Percentiles rank a stretch among this genome's conserved stretches.
These are phyloP conservation scores for Tricholoma terreum DNA, from an alignment of 768 basidiomycete species.

Conservation along the genomic window DNA sequence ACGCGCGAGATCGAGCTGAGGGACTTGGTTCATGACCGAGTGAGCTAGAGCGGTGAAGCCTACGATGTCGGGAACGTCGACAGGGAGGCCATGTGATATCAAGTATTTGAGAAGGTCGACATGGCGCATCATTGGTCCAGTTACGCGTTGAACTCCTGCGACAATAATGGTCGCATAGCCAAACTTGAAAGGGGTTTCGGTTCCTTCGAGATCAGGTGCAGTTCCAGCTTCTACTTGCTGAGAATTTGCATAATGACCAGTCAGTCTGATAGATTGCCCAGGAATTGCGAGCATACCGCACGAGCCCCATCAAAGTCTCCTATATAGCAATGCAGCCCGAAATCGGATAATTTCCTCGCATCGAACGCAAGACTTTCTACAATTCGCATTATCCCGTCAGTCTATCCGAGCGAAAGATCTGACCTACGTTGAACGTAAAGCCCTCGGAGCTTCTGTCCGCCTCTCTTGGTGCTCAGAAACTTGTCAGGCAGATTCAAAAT, in stretches of 20 bases:
- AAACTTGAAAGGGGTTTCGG: slow-evolving; percentile 41
- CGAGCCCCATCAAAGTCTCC: slow-evolving; percentile 21
- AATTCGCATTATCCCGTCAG: neutral
- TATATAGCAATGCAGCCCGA: slow-evolving; percentile 25
- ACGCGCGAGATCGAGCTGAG: slow-evolving; percentile 30
- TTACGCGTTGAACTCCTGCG: slow-evolving; percentile 38
- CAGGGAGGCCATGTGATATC: slow-evolving; percentile 37
- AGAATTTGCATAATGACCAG: neutral
- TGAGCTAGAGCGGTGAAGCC: slow-evolving; percentile 52
- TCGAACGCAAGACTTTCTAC: slow-evolving; percentile 26
- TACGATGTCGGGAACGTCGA: slow-evolving; percentile 41
- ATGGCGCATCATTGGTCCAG: slow-evolving; percentile 20
- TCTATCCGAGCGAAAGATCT: neutral
- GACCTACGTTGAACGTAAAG: slow-evolving; percentile 26
- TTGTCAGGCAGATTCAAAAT: slow-evolving; percentile 27
- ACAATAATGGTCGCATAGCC: slow-evolving; percentile 41
- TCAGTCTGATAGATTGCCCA: neutral
- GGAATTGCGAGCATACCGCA: slow-evolving; percentile 14
- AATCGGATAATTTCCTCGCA: slow-evolving; percentile 21
- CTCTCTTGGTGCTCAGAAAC: slow-evolving; percentile 19
- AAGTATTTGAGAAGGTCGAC: slow-evolving; percentile 39
- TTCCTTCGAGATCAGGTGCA: slow-evolving; percentile 35
- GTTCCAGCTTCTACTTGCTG: slow-evolving; percentile 27
- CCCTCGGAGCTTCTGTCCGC: slow-evolving; percentile 25
- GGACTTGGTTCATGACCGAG: slow-evolving; percentile 27